A percentile compares a stretch with the other conserved stretches of the same genome.
These are phyloP conservation scores for Pseudofabraea citricarpa DNA, from an alignment of 2,329 filamentous ascomycete species.

Conservation along the genomic window DNA sequence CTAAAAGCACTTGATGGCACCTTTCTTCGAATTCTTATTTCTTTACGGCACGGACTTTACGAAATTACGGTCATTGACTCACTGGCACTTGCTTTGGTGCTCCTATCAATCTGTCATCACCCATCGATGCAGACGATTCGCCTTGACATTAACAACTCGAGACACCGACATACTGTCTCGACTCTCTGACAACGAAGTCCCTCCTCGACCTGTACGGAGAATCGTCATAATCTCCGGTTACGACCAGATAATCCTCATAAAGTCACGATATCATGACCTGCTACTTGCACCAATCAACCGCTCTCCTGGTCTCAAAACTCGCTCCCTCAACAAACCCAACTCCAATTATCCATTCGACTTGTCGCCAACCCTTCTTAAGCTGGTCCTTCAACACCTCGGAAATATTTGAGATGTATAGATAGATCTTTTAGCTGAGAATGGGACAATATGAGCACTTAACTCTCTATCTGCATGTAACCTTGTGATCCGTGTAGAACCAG, in stretches of 20 bases:
- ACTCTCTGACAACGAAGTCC: slow-evolving; percentile 27
- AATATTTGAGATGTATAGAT: slow-evolving; percentile 1
- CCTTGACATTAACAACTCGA: slow-evolving; percentile 28
- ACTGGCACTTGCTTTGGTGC: slow-evolving; percentile 25
- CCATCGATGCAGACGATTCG: slow-evolving; percentile 29
- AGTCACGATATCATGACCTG: slow-evolving; percentile 24
- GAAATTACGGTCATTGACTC: slow-evolving; percentile 31
- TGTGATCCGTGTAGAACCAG: too few species aligned
- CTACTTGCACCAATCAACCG: slow-evolving; percentile 10
- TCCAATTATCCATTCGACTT: not conserved
- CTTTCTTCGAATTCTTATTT: slow-evolving; percentile 24
- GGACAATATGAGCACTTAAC: slow-evolving; percentile 1
- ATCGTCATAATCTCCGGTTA: slow-evolving; percentile 33
- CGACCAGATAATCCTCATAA: slow-evolving; percentile 27
- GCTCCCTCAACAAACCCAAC: slow-evolving; percentile 1
- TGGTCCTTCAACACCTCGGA: not conserved
- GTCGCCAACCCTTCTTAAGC: not conserved
- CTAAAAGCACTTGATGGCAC: slow-evolving; percentile 24
- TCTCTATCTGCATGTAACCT: too few species aligned
- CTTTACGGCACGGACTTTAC: slow-evolving; percentile 30
- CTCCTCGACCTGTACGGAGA: slow-evolving; percentile 29
- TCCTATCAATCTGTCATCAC: slow-evolving; percentile 21
- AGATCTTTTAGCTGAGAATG: not conserved
- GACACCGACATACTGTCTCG: slow-evolving; percentile 31
- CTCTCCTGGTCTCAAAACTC: not conserved